These are phyloP conservation scores for Microbotryum intermedium DNA, from an alignment of 1,284 basidiomycete genomes.

Conservation along the genomic window DNA sequence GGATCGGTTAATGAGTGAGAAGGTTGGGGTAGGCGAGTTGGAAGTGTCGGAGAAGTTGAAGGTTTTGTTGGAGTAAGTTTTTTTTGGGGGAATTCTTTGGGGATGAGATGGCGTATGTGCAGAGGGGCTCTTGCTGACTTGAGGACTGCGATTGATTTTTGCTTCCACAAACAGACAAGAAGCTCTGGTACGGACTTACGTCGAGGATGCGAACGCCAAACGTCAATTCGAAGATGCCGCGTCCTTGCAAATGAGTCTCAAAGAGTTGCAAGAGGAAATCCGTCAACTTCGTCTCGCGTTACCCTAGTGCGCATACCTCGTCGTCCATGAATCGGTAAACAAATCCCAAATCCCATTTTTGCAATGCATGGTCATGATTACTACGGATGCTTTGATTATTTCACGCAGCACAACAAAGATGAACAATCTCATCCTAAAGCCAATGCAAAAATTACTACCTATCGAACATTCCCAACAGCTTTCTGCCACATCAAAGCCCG, in stretches of 20 bases:
- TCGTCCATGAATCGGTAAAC: not conserved
- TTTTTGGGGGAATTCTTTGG: not conserved
- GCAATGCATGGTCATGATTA: too few species aligned
- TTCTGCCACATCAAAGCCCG: too few species aligned
- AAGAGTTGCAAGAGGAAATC: constrained; percentile 35
- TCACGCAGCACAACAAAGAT: not conserved
- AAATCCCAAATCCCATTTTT: not conserved
- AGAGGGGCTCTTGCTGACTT: not conserved
- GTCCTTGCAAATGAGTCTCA: constrained; percentile 37
- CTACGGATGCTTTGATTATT: too few species aligned
- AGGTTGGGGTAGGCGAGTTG: constrained; percentile 7
- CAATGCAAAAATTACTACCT: too few species aligned
- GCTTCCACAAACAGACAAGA: constrained; percentile 28
- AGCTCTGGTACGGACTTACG: constrained; percentile 29
- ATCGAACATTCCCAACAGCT: too few species aligned
- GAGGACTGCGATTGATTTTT: not conserved
- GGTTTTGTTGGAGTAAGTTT: constrained; percentile 31
- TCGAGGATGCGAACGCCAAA: constrained; percentile 33
- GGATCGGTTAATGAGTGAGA: not conserved
- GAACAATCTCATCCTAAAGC: not conserved
- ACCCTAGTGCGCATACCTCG: not conserved
- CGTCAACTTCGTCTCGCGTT: constrained; percentile 1
- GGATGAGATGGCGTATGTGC: not conserved
- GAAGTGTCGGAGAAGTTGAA: constrained; percentile 23
- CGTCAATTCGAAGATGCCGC: constrained; percentile 34